phyloP scores from a whole-genome alignment of 2,329 filamentous ascomycete species.

The Hypoxylon sp. region DNA sequence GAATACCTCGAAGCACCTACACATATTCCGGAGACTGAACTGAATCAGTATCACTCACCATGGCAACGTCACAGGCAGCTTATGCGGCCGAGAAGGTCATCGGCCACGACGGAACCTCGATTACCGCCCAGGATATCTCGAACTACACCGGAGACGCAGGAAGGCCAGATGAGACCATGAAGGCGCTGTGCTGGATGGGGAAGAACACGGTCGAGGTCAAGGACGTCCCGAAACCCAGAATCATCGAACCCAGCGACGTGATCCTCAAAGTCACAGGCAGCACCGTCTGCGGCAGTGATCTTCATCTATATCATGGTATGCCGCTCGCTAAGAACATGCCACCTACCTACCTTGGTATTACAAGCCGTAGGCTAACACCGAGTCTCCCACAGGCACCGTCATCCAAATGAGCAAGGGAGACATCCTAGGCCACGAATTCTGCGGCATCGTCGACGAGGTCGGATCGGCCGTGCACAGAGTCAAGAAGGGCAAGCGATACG shows the following conservation, averaged over 20 bases:
- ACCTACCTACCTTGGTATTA: background rate
- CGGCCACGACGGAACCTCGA: conserved; percentile 74
- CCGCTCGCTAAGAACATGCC: background rate
- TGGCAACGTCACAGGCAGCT: conserved; percentile 75
- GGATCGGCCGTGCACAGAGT: conserved; percentile 67
- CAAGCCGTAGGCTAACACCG: background rate
- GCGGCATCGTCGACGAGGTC: conserved; percentile 65
- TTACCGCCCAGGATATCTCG: conserved; percentile 75
- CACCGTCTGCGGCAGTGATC: conserved; percentile 69
- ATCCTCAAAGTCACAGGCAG: conserved; percentile 81
- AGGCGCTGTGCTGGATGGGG: conserved; percentile 83
- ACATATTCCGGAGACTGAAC: background rate
- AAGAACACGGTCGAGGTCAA: conserved; percentile 81
- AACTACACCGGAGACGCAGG: conserved; percentile 66
- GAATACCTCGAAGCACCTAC: background rate
- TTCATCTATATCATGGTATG: conserved; percentile 67
- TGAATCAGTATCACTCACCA: conserved; percentile 47
- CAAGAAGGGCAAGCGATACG: conserved; percentile 75
- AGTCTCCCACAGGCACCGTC: conserved; percentile 54
- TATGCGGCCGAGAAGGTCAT: conserved; percentile 73
- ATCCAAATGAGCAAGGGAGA: conserved; percentile 72
- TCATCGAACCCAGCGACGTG: conserved; percentile 80
- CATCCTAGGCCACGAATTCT: conserved; percentile 74
- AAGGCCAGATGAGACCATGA: conserved; percentile 74
- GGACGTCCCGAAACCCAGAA: conserved; percentile 75